Conservation (phyloP, 2,329 filamentous ascomycete species). For the Aphanoascus verrucosus region DNA sequence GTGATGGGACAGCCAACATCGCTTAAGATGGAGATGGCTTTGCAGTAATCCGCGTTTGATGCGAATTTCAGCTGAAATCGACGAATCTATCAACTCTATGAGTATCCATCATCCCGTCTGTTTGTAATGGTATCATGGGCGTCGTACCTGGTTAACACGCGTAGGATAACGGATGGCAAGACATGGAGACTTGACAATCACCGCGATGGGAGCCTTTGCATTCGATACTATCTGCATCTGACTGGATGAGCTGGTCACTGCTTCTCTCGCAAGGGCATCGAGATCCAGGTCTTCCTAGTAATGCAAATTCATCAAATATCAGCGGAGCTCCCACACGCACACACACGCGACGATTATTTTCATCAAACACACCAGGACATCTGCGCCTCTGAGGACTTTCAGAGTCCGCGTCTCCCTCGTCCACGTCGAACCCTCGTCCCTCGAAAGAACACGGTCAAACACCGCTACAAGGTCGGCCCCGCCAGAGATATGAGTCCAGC, state of each 20-base stretch:
- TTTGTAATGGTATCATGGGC: not conserved
- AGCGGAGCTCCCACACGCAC: not conserved
- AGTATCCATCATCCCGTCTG: conserved; percentile 3
- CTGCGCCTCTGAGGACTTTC: conserved; percentile 27
- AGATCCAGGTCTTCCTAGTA: conserved; percentile 36
- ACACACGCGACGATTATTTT: not conserved
- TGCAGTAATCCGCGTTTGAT: conserved; percentile 32
- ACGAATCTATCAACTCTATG: conserved; percentile 28
- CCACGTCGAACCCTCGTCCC: conserved; percentile 4
- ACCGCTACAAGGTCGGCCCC: conserved; percentile 27
- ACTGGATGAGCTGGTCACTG: conserved; percentile 9
- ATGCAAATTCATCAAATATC: not conserved
- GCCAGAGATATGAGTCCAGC: conserved; percentile 36
- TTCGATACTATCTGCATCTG: conserved; percentile 14
- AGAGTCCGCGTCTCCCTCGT: conserved; percentile 22
- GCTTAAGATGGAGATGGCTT: conserved; percentile 32
- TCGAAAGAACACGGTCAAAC: conserved; percentile 25
- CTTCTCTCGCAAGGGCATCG: conserved; percentile 22
- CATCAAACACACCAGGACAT: conserved; percentile 26
- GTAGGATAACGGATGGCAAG: conserved; percentile 37
- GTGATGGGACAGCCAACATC: conserved; percentile 36
- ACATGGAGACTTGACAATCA: conserved; percentile 37
- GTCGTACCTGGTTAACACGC: conserved; percentile 22
- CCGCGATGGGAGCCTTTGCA: conserved; percentile 27
- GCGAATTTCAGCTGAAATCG: conserved; percentile 39